Evolutionary conservation across 169 alveolate genomes (phyloP).

Genomic region (Plasmodium coatneyi): DNA sequence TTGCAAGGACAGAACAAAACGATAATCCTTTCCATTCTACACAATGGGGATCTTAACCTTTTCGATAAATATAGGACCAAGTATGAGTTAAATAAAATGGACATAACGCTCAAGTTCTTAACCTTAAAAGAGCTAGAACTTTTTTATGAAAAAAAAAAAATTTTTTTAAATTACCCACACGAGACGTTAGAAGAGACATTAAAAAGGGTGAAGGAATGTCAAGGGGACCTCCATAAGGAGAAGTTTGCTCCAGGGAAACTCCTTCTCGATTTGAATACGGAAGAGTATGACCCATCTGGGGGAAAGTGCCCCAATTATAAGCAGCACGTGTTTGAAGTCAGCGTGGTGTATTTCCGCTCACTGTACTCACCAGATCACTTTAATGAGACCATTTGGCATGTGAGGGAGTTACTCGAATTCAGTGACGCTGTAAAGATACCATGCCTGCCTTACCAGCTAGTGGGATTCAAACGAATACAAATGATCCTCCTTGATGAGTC

Average conservation of each 20-base stretch:
- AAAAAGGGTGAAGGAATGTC: neutral
- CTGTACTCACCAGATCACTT: conserved; percentile 81
- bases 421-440: conserved; percentile 87
- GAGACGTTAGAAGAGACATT: conserved; percentile 34
- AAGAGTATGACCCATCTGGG: neutral
- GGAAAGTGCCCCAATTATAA: neutral
- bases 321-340: conserved; percentile 68
- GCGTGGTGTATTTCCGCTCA: conserved; percentile 83
- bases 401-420: conserved; percentile 83
- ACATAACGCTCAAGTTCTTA: neutral
- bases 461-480: conserved; percentile 86
- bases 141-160: conserved; percentile 48
- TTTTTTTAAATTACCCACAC: conserved; percentile 26
- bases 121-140: conserved; percentile 24
- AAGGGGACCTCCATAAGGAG: neutral
- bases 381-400: conserved; percentile 80
- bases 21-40: neutral
- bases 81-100: conserved; percentile 21
- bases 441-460: conserved; percentile 82
- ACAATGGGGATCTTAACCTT: conserved; percentile 18
- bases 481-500: conserved; percentile 80
- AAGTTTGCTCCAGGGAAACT: conserved; percentile 15
- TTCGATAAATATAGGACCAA: conserved; percentile 31
- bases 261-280: conserved; percentile 6
- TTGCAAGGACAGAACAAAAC: neutral